Conservation (phyloP, 2,329 filamentous ascomycete species). For the Pezicula radicicola region DNA sequence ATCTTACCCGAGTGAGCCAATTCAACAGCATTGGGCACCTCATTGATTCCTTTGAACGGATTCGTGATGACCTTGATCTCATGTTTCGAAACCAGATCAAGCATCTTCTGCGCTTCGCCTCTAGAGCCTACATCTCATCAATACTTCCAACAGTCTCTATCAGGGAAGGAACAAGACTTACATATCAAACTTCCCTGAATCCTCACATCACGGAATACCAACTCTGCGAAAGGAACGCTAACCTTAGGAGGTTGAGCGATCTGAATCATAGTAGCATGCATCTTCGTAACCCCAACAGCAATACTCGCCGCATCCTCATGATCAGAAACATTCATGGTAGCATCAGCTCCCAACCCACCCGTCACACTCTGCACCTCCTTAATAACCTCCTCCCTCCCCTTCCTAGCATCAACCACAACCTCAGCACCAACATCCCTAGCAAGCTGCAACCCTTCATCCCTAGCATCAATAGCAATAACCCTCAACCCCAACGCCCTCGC, state of each 20-base stretch:
- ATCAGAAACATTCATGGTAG: slow-evolving; percentile 52
- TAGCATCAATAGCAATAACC: slow-evolving; percentile 50
- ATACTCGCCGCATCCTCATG: slow-evolving; percentile 44
- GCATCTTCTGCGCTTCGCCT: slow-evolving; percentile 43
- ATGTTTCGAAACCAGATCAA: slow-evolving; percentile 41
- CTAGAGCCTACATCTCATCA: slow-evolving; percentile 31
- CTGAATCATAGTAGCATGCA: slow-evolving; percentile 56
- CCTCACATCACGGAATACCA: slow-evolving; percentile 51
- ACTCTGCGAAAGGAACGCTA: slow-evolving; percentile 37
- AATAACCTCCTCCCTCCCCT: slow-evolving; percentile 44
- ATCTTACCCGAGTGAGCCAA: slow-evolving; percentile 49
- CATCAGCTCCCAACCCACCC: slow-evolving; percentile 45
- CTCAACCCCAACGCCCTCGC: slow-evolving; percentile 47
- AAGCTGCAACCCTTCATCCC: slow-evolving; percentile 49
- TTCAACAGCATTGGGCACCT: slow-evolving; percentile 47
- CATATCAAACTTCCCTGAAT: slow-evolving; percentile 41
- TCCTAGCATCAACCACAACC: slow-evolving; percentile 47
- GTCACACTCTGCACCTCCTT: slow-evolving; percentile 45
- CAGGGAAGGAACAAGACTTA: slow-evolving; percentile 4
- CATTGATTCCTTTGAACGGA: slow-evolving; percentile 47
- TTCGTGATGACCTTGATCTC: slow-evolving; percentile 48
- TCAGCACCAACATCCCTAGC: slow-evolving; percentile 46
- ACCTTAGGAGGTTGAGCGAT: slow-evolving; percentile 48
- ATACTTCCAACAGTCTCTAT: background rate
- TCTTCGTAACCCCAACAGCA: slow-evolving; percentile 53